A percentile compares a stretch with the other conserved stretches of the same genome.
These are phyloP conservation scores for Tinospora cordifolia DNA, from an alignment of 164 flowering plant species.

Conservation along the genomic window DNA sequence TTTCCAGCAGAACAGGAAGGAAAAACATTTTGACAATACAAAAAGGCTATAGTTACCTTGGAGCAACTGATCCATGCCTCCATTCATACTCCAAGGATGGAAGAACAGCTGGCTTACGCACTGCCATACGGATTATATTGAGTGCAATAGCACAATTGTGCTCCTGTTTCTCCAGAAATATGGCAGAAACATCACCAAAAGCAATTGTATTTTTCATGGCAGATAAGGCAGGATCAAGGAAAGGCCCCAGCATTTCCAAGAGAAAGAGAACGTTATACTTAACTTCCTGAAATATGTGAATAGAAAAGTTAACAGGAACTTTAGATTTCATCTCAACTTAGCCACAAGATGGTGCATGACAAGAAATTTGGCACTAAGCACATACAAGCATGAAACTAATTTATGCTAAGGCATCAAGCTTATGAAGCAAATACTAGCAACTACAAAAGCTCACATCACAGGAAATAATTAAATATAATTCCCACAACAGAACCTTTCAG, in stretches of 20 bases:
- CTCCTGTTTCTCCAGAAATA: constrained; percentile 45
- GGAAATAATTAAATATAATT: too few species aligned
- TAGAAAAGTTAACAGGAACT: not conserved
- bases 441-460: too few species aligned
- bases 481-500: too few species aligned
- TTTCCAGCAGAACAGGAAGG: not conserved
- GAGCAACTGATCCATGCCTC: constrained; percentile 75
- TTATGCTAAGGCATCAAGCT: not conserved
- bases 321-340: not conserved
- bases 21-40: not conserved
- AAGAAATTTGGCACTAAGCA: not conserved
- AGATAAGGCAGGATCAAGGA: constrained; percentile 67
- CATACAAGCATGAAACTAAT: not conserved
- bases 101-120: constrained; percentile 68
- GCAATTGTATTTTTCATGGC: constrained; percentile 45
- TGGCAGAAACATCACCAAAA: constrained; percentile 57
- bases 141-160: constrained; percentile 53
- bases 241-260: constrained; percentile 83
- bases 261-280: constrained; percentile 76
- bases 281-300: constrained; percentile 4
- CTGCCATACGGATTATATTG: constrained; percentile 65
- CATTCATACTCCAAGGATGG: constrained; percentile 82
- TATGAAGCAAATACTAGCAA: too few species aligned
- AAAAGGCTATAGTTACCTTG: constrained; percentile 44
- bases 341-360: not conserved